A percentile compares a stretch with the other conserved stretches of the same genome.
These are phyloP conservation scores for Toxicodendron radicans DNA, from an alignment of 345 rosid species.

Conservation along the genomic window DNA sequence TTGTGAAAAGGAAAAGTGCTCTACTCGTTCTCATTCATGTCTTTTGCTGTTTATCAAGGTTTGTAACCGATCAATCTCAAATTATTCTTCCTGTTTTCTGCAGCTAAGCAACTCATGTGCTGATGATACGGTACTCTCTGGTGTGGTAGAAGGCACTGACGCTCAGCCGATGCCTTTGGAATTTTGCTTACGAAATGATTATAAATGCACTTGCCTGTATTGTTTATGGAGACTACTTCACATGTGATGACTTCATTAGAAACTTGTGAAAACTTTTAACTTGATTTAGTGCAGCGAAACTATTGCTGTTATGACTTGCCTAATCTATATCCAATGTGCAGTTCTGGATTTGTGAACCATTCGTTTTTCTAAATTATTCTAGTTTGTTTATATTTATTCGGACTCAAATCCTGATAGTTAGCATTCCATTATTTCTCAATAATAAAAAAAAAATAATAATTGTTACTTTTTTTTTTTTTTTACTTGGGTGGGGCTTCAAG, in stretches of 20 bases:
- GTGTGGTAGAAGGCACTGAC: conserved; percentile 34
- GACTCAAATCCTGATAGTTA: not conserved
- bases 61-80: not conserved
- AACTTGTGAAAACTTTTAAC: conserved; percentile 31
- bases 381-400: not conserved
- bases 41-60: conserved; percentile 16
- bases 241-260: conserved; percentile 32
- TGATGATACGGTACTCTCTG: conserved; percentile 20
- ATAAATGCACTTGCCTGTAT: conserved; percentile 27
- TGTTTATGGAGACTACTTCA: conserved; percentile 21
- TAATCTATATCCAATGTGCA: conserved; percentile 47
- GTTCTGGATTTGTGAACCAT: conserved; percentile 32
- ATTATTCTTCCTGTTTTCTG: conserved; percentile 24
- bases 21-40: not conserved
- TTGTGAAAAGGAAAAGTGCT: not conserved
- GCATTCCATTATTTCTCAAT: not conserved
- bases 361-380: not conserved
- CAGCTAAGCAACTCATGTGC: conserved; percentile 40
- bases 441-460: no score
- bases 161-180: conserved; percentile 35
- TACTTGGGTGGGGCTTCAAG: not conserved
- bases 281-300: conserved; percentile 36
- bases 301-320: conserved; percentile 42
- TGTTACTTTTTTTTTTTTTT: no score
- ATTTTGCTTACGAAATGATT: conserved; percentile 37